These are phyloP conservation scores for Hemisphaericaspora nanyangensis DNA, from an alignment of 805 yeast genomes.

Conservation along the genomic window DNA sequence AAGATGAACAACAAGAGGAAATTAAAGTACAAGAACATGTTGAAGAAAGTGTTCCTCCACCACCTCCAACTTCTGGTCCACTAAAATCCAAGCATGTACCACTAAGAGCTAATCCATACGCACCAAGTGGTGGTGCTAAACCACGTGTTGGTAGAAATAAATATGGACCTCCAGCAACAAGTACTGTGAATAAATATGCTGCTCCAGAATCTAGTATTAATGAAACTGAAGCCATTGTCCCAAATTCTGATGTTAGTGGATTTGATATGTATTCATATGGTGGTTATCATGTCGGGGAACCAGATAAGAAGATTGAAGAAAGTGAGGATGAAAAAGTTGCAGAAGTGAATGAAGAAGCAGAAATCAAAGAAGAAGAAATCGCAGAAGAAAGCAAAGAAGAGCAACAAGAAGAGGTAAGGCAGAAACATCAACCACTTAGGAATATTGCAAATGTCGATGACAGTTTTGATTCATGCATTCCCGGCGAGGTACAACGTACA, in stretches of 20 bases:
- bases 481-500: neutral
- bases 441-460: constrained; percentile 24
- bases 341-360: neutral
- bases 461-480: constrained; percentile 21
- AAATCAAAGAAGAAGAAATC: neutral
- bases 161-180: constrained; percentile 23
- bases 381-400: neutral
- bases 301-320: neutral
- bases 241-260: constrained; percentile 1
- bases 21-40: neutral
- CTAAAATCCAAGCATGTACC: constrained; percentile 3
- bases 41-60: constrained; percentile 8
- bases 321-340: neutral
- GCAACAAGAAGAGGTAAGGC: neutral
- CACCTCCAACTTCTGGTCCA: constrained; percentile 13
- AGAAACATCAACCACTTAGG: neutral
- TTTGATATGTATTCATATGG: constrained; percentile 6
- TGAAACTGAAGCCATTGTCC: no score
- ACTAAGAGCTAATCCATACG: constrained; percentile 31
- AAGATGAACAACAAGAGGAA: constrained; percentile 4
- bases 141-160: constrained; percentile 16
- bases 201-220: constrained; percentile 4
- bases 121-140: constrained; percentile 23
- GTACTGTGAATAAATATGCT: constrained; percentile 8
- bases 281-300: constrained; percentile 2